Percentiles rank a stretch among this genome's conserved stretches.
These are phyloP conservation scores for Alloteropsis semialata DNA, from an alignment of 176 grass and related monocot species.

Conservation along the genomic window DNA sequence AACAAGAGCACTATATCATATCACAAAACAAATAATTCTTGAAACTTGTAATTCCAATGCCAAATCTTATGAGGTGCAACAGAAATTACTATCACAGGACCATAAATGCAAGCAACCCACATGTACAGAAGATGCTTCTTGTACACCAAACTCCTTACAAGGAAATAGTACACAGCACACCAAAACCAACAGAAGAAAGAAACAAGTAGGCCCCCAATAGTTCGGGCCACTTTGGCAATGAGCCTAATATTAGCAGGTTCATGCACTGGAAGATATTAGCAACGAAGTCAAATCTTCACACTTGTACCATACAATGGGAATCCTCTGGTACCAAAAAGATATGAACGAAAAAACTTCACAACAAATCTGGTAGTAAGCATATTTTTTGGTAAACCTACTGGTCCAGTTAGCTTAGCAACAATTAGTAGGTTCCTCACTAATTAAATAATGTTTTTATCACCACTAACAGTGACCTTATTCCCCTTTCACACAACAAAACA, in stretches of 20 bases:
- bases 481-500: not conserved
- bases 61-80: conserved; percentile 7
- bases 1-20: not conserved
- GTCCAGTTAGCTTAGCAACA: not conserved
- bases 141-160: conserved; percentile 27
- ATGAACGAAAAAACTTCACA: not conserved
- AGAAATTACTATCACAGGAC: conserved; percentile 12
- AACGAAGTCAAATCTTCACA: conserved; percentile 15
- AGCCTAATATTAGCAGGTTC: conserved; percentile 20
- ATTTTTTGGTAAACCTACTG: not conserved
- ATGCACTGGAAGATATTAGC: not conserved
- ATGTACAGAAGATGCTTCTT: not conserved
- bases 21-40: not conserved
- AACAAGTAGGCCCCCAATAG: conserved; percentile 19
- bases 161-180: conserved; percentile 20
- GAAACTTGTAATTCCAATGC: not conserved
- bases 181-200: conserved; percentile 27
- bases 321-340: not conserved
- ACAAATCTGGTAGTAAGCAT: not conserved
- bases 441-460: not conserved
- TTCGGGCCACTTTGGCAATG: conserved; percentile 30
- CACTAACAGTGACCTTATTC: not conserved
- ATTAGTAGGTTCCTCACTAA: not conserved
- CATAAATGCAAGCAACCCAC: conserved; percentile 31
- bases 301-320: not conserved